Evolutionary conservation across 495 filamentous ascomycete genomes (phyloP), one percentile per base, ranked within the genome.

Genomic region (Aspergillus heteromorphus): DNA sequence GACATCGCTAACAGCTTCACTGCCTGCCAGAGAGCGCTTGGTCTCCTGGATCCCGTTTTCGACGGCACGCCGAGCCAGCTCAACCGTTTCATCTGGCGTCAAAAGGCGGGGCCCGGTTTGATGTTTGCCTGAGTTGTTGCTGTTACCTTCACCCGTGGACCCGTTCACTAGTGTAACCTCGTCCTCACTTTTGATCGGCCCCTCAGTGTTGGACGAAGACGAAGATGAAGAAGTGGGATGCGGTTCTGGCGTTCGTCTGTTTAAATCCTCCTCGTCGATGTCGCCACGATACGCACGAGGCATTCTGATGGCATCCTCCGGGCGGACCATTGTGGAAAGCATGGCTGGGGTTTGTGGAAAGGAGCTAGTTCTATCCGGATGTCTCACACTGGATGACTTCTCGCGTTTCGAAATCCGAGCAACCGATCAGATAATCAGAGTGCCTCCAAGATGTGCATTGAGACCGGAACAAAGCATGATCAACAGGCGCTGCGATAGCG

Each of bases 31-130:
- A 53, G 86, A 83, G 21, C 80, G 83, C 63, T 87, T 83, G 38
- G 83, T 85, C 57, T 87, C 85, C 59, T 83, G 77, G 17, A 84
- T 77, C 4, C 86, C 87, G 64, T 73, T 78, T 45, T 85, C 80
- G 68, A 90, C 86, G 3, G 84, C 81, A 34, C 84, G 77, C 34
- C 79, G 76, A 41, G 84, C 85, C 20, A 88, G 72, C 23, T 78
- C 76, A 43, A 80, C 69, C 1, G 74, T 79, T 53, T 82, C 78
- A 29, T 78, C 75, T 0, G 56, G 66, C 1, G 66, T 62, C 20
- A 76, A 63, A 27, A 65, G 27, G 53, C 68, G 68, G 17, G 64
- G 51, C 4, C 59, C 67, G 23, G 61, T 48, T 17, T 57, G 34
- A 50, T 62, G 60, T 45, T 62, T 68, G 50, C 53, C 58, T 34